These are phyloP conservation scores for Pyrenochaeta sp. DNA, from an alignment of 2,329 filamentous ascomycete genomes.

Conservation along the genomic window DNA sequence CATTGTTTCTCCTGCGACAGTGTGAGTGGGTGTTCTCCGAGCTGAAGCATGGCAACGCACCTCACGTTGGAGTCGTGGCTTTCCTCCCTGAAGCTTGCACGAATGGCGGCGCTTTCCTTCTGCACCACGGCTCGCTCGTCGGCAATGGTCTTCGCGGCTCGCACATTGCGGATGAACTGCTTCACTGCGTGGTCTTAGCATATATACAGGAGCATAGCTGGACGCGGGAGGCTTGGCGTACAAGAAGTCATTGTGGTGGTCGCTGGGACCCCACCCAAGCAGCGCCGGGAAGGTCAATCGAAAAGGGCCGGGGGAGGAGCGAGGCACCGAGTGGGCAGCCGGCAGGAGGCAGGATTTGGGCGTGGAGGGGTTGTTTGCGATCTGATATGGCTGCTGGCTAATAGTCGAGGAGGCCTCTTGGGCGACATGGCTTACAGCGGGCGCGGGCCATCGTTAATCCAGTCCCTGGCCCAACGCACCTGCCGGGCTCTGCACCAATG, in stretches of 20 bases:
- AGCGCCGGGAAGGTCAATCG: slow-evolving; percentile 25
- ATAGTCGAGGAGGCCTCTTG: slow-evolving; percentile 25
- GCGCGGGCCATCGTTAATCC: slow-evolving; percentile 30
- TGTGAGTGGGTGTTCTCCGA: slow-evolving; percentile 28
- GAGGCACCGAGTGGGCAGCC: background rate
- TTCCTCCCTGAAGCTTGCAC: slow-evolving; percentile 97
- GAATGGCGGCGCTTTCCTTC: slow-evolving; percentile 97
- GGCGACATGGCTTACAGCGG: slow-evolving; percentile 28
- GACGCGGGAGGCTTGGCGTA: slow-evolving; percentile 50
- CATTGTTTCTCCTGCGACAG: slow-evolving; percentile 85
- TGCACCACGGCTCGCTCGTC: slow-evolving; percentile 98
- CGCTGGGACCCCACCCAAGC: slow-evolving; percentile 57
- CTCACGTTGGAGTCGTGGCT: slow-evolving; percentile 89
- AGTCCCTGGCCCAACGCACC: slow-evolving; percentile 20
- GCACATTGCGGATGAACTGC: slow-evolving; percentile 99
- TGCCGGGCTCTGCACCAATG: slow-evolving; percentile 7
- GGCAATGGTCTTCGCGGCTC: slow-evolving; percentile 97
- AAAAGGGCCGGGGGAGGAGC: slow-evolving; percentile 9
- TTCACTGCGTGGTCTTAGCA: slow-evolving; percentile 72
- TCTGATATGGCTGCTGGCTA: slow-evolving; percentile 20
- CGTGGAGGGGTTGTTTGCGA: slow-evolving; percentile 5
- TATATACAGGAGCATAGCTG: slow-evolving; percentile 26
- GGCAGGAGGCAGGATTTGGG: slow-evolving; percentile 1
- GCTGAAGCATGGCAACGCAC: slow-evolving; percentile 58
- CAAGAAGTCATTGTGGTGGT: slow-evolving; percentile 64